Evolutionary conservation across 805 yeast genomes (phyloP).

Genomic region (Naumovozyma baii): DNA sequence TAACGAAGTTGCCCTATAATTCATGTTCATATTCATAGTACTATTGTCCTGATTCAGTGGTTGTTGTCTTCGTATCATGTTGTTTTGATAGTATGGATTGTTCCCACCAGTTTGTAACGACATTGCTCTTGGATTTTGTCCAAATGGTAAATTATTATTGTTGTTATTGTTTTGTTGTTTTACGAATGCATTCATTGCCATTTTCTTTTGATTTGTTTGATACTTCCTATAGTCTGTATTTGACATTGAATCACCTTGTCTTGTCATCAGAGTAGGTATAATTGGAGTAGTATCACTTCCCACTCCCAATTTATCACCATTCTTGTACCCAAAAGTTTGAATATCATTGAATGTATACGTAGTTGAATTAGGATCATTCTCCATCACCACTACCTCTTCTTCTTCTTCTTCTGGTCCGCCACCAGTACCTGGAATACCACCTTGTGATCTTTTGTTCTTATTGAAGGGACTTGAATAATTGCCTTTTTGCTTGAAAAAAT

Average conservation of each 20-base stretch:
- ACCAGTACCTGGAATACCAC: conserved; percentile 6
- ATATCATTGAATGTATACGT: conserved; percentile 55
- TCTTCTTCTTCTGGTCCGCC: conserved; percentile 30
- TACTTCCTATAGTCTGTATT: conserved; percentile 62
- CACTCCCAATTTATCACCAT: conserved; percentile 45
- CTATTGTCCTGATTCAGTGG: background rate
- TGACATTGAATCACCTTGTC: conserved; percentile 28
- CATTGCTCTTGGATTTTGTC: conserved; percentile 24
- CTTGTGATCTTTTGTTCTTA: conserved; percentile 1
- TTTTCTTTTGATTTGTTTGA: conserved; percentile 57
- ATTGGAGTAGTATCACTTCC: conserved; percentile 59
- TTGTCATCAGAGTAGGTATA: conserved; percentile 54
- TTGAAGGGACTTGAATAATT: conserved; percentile 7
- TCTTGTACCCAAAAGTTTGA: conserved; percentile 52
- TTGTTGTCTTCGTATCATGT: conserved; percentile 1
- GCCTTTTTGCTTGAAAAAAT: conserved; percentile 17
- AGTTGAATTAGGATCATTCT: conserved; percentile 27
- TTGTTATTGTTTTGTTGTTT: conserved; percentile 13
- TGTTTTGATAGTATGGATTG: conserved; percentile 3
- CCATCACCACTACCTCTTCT: conserved; percentile 28
- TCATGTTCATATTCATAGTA: background rate
- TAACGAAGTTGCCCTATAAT: conserved; percentile 7
- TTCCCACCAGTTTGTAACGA: conserved; percentile 17
- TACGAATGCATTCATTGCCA: conserved; percentile 40
- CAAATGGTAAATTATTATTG: background rate